Evolutionary conservation across 768 basidiomycete species (phyloP), one percentile per base, ranked within the genome.

Genomic region (Mycena capillaripes): DNA sequence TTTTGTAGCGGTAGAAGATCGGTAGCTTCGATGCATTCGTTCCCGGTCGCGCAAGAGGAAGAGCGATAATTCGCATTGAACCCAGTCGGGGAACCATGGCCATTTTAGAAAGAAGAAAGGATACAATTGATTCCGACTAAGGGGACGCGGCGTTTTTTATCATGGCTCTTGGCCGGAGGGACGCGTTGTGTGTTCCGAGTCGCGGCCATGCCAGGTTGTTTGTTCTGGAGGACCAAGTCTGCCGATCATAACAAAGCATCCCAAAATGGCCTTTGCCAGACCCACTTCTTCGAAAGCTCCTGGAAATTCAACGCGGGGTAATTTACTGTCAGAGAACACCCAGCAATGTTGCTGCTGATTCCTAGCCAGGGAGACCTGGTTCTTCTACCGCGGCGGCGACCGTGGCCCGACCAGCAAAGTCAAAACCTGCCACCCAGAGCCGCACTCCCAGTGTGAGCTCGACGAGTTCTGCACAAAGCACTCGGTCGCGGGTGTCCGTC

Each of bases 51-150:
- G 80, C 69, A 64, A 88, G 80, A 58, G 87, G 87, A n/a, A 88
- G 82, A 59, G 87, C 84, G 61, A 87, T 79, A 72, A 88, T 87
- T 64, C 87, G 87, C 80, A 88, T 81, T 23, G 82, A 19, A 30
- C 58, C 27, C 23, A 27, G 27, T 3, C 34, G 27, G 16, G 58
- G 53, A 32, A 62, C 25, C 60, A 59, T 61, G 5, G 73, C 59
- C 72, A 73, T 73, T n/a, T 23, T 30, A 21, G 3, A 23, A n/a
- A n/a, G 29, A 30, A 32, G 23, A 19, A 32, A 40, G 32, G 3
- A 30, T 23, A 21, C 14, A 58, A 3, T 10, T 23, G 42, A 27
- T 12, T 38, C 38, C 38, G 38, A n/a, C 38, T 4, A 55, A 46
- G 38, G 30, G 40, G 44, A 8, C n/a, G 23, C 34, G 25, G 34